Evolutionary conservation across 2,329 filamentous ascomycete species (phyloP).

Genomic region (Botrytis fragariae): DNA sequence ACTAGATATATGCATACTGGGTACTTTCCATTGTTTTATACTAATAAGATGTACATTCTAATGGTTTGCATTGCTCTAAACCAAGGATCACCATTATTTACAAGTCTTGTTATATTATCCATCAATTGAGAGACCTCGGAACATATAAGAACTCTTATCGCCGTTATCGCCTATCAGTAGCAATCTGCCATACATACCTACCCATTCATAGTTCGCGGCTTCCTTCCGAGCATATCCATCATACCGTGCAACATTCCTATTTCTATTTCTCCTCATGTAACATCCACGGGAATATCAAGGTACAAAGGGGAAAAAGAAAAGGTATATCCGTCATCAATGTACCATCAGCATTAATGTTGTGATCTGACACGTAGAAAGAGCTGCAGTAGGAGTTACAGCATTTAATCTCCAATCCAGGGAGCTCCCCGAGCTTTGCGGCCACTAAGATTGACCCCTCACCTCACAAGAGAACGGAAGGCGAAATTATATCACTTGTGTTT

Average conservation of each 20-base stretch:
- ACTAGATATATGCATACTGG: background rate
- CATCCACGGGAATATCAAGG: background rate
- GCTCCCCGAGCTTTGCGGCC: slow-evolving; percentile 9
- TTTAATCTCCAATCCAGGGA: slow-evolving; percentile 9
- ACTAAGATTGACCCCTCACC: slow-evolving; percentile 20
- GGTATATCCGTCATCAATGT: background rate
- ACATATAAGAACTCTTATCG: background rate
- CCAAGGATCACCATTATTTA: background rate
- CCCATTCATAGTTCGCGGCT: background rate
- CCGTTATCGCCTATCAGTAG: slow-evolving; percentile 14
- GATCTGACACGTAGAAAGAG: slow-evolving; percentile 14
- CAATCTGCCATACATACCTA: background rate
- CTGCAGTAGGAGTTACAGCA: slow-evolving; percentile 11
- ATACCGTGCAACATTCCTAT: background rate
- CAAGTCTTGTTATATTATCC: background rate
- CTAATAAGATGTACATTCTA: background rate
- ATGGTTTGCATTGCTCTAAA: too few species aligned
- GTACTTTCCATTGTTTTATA: background rate
- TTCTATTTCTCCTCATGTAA: slow-evolving; percentile 7
- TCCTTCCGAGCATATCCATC: background rate
- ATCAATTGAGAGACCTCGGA: background rate
- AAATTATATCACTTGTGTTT: slow-evolving; percentile 29
- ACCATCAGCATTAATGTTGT: slow-evolving; percentile 16
- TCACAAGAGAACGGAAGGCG: slow-evolving; percentile 14
- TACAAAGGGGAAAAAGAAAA: background rate